Evolutionary conservation across 345 rosid species (phyloP), one percentile per base, ranked within the genome.

Genomic region (Bruguiera parviflora): DNA sequence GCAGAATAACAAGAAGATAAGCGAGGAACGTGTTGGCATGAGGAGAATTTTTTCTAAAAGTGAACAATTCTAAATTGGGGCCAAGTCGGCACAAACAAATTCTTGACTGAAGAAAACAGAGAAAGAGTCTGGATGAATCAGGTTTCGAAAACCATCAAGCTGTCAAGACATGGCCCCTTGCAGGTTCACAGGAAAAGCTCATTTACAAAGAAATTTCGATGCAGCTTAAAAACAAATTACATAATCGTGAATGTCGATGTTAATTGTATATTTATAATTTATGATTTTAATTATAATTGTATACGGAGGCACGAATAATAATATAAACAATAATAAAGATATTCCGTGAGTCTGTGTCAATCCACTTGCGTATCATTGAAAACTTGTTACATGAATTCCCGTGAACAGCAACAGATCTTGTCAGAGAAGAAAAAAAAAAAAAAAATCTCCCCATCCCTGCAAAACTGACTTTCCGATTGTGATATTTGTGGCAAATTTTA

Each of bases 331-430:
- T 33, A 33, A 7, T 33, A 0, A 33, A 1, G 37, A 33, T 33
- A 7, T 33, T 33, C 1, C 3, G 18, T 3, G 49, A 13, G 13
- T 13, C 49, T 3, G 18, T 3, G 1, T 43, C 49, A 13, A 43
- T 43, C 15, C 1, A 43, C 5, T 43, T 13, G 18, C 18, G 49
- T 3, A 11, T 43, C 18, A 15, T 11, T 4, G 8, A 18, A 51
- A 10, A 51, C 8, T 51, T 31, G 11, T 58, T 53, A 32, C 60
- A 64, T 47, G 70, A 56, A 53, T 64, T 58, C 70, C 65, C 69
- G 61, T 24, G 61, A 65, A 58, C 75, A 58, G 10, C 25, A 35
- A 18, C 35, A 37, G 62, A 63, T 27, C 53, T 32, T 21, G 20
- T 25, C 29, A 1, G 27, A n/a, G 28, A 27, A 25, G 1, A 1